Conservation (phyloP, 1,139 yeast genomes). For the Scheffersomyces stambukii region DNA sequence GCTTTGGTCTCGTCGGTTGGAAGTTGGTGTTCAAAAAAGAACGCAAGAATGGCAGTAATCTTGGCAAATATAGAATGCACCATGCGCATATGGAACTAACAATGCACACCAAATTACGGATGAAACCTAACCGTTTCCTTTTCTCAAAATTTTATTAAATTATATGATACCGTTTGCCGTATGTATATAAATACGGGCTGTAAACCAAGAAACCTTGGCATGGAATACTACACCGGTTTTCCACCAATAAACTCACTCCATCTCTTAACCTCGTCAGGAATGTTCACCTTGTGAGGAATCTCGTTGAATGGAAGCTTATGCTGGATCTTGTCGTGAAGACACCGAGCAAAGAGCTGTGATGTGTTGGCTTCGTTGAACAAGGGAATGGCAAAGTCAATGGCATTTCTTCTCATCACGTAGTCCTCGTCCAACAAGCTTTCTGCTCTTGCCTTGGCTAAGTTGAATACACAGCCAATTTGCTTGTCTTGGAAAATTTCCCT, state of each 20-base stretch:
- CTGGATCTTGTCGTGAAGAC: slow-evolving; percentile 71
- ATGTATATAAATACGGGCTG: too few species aligned
- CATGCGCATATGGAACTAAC: too few species aligned
- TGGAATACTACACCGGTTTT: slow-evolving; percentile 11
- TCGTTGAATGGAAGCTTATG: slow-evolving; percentile 43
- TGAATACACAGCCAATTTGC: slow-evolving; percentile 82
- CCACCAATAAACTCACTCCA: slow-evolving; percentile 93
- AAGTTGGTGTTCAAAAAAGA: too few species aligned
- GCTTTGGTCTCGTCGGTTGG: too few species aligned
- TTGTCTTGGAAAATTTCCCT: slow-evolving; percentile 89
- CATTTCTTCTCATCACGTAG: slow-evolving; percentile 97
- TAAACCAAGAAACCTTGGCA: too few species aligned
- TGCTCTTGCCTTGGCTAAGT: slow-evolving; percentile 88
- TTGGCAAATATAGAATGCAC: too few species aligned
- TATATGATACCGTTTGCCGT: too few species aligned
- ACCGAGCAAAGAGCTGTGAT: slow-evolving; percentile 78
- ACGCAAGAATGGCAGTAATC: too few species aligned
- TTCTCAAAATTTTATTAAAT: too few species aligned
- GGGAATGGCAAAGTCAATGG: slow-evolving; percentile 96
- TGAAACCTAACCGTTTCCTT: too few species aligned
- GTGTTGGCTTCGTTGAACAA: slow-evolving; percentile 96
- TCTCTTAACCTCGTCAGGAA: slow-evolving; percentile 84
- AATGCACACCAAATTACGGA: too few species aligned
- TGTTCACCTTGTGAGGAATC: slow-evolving; percentile 43
- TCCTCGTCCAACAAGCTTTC: slow-evolving; percentile 81